Conservation (phyloP, 2,329 filamentous ascomycete species). For the Talaromyces sp. region DNA sequence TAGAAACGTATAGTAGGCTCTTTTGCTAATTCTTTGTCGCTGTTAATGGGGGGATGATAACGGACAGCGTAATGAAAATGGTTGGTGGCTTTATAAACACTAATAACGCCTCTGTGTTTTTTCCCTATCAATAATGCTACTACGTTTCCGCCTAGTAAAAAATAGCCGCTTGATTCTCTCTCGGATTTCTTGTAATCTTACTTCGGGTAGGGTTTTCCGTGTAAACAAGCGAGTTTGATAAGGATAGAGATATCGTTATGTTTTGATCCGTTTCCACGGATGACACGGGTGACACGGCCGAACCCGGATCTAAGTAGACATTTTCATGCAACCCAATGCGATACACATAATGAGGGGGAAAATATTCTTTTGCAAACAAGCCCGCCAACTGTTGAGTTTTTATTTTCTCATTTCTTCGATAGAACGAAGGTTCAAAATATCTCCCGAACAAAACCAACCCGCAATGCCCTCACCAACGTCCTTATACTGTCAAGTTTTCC, state of each 20-base stretch:
- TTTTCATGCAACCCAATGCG: background rate
- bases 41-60: background rate
- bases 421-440: background rate
- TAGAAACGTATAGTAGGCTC: background rate
- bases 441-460: background rate
- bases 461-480: slow-evolving; percentile 1
- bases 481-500: background rate
- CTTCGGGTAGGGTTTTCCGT: background rate
- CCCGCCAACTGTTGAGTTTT: background rate
- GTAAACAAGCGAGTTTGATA: background rate
- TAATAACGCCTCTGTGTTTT: background rate
- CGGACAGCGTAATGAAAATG: background rate
- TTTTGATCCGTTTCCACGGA: background rate
- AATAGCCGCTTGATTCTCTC: background rate
- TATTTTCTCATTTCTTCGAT: background rate
- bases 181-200: background rate
- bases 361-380: background rate
- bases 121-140: background rate
- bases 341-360: no score
- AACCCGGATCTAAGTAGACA: background rate
- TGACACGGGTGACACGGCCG: background rate
- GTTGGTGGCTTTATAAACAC: background rate
- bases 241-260: background rate
- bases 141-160: background rate
- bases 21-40: background rate